Evolutionary conservation across 2,329 filamentous ascomycete genomes (phyloP).

Genomic region (Fusarium sp.): DNA sequence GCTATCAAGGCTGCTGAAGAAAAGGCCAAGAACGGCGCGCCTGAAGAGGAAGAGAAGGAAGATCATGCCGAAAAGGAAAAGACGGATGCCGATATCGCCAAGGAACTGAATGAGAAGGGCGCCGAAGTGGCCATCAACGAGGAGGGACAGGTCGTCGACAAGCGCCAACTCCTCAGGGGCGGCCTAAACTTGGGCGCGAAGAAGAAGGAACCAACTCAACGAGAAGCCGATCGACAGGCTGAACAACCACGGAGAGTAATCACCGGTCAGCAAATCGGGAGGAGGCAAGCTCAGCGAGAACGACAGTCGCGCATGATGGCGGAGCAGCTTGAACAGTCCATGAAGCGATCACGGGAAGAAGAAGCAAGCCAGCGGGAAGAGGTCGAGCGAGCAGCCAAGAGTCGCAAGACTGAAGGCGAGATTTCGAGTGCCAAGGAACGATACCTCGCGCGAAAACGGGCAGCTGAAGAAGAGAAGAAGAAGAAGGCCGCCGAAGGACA

Average conservation of each 20-base stretch:
- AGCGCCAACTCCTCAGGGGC: conserved; percentile 80
- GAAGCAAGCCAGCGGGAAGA: conserved; percentile 72
- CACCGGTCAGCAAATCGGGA: conserved; percentile 57
- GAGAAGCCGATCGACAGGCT: conserved; percentile 37
- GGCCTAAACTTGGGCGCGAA: conserved; percentile 79
- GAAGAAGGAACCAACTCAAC: conserved; percentile 61
- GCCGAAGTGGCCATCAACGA: conserved; percentile 79
- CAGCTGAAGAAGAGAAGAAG: conserved; percentile 77
- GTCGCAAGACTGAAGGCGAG: conserved; percentile 80
- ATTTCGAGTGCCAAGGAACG: conserved; percentile 83
- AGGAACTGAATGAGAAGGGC: conserved; percentile 73
- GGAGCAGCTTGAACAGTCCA: conserved; percentile 78
- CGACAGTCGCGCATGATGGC: conserved; percentile 84
- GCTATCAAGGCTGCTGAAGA: conserved; percentile 75
- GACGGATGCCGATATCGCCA: conserved; percentile 73
- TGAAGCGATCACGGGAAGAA: conserved; percentile 79
- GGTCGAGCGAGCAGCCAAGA: conserved; percentile 76
- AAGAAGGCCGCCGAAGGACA: conserved; percentile 52
- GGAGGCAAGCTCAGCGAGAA: conserved; percentile 77
- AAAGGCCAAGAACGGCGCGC: conserved; percentile 56
- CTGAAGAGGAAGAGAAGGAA: conserved; percentile 47
- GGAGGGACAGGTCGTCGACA: conserved; percentile 86
- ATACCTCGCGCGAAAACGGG: conserved; percentile 81
- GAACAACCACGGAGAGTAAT: conserved; percentile 52
- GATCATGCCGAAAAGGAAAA: conserved; percentile 66